Percentiles rank a stretch among this genome's conserved stretches.
Evolutionary conservation across 352 stramenopile species (phyloP).

Genomic region (Phytopythium mirpurense): DNA sequence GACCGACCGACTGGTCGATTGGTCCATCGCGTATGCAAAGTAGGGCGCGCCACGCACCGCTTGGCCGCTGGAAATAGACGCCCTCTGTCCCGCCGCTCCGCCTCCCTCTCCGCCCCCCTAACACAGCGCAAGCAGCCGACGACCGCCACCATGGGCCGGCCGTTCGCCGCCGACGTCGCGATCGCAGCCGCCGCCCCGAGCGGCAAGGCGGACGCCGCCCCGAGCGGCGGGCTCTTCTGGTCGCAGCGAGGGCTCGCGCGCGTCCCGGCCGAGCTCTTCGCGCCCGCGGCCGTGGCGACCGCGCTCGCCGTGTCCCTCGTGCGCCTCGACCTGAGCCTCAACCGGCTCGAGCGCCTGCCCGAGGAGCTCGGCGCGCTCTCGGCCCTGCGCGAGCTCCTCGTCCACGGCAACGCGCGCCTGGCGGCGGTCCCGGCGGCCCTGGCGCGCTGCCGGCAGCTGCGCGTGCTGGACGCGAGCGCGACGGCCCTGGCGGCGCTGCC

Average conservation of each 20-base stretch:
- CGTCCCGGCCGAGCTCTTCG: slow-evolving; percentile 35
- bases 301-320: slow-evolving; percentile 34
- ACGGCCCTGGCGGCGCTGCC: slow-evolving; percentile 65
- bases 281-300: slow-evolving; percentile 9
- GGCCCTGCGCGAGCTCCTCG: slow-evolving; percentile 69
- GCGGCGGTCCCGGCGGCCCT: slow-evolving; percentile 43
- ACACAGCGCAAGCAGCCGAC: no score
- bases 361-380: slow-evolving; percentile 46
- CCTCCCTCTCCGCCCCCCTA: no score
- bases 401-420: slow-evolving; percentile 82
- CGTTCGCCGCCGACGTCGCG: slow-evolving; percentile 46
- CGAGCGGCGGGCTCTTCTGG: slow-evolving; percentile 2
- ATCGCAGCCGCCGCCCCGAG: slow-evolving; percentile 17
- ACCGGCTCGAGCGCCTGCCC: slow-evolving; percentile 56
- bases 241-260: slow-evolving; percentile 33
- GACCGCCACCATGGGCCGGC: slow-evolving; percentile 33
- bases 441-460: slow-evolving; percentile 52
- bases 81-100: no score
- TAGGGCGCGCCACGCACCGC: no score
- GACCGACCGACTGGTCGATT: no score
- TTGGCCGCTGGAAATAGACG: no score
- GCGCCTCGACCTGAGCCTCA: slow-evolving; percentile 81
- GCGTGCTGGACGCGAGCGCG: slow-evolving; percentile 64
- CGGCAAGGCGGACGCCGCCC: neutral
- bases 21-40: no score